These are phyloP conservation scores for Cordyceps cateniannulata DNA, from an alignment of 2,329 filamentous ascomycete species.

Conservation along the genomic window DNA sequence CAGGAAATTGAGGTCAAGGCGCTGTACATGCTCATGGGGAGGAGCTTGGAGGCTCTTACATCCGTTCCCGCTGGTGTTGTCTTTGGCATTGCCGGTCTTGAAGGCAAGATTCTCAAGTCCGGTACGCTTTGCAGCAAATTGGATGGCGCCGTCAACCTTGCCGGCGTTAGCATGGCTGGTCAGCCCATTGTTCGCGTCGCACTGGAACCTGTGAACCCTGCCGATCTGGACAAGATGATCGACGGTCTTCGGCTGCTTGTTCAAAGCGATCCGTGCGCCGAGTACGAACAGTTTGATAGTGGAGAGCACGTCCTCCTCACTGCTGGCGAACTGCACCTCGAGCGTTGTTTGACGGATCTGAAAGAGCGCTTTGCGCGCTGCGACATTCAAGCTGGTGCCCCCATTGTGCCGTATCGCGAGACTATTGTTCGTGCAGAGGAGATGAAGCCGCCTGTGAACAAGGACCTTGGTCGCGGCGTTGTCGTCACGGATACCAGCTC, in stretches of 20 bases:
- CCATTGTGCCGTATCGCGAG: conserved; percentile 93
- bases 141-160: conserved; percentile 82
- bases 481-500: conserved; percentile 72
- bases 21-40: conserved; percentile 93
- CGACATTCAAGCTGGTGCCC: conserved; percentile 87
- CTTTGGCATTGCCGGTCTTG: conserved; percentile 88
- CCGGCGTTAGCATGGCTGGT: conserved; percentile 70
- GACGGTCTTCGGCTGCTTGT: conserved; percentile 78
- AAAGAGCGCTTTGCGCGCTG: conserved; percentile 88
- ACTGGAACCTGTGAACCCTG: conserved; percentile 85
- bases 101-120: conserved; percentile 90
- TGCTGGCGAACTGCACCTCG: conserved; percentile 88
- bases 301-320: conserved; percentile 94
- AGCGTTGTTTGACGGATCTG: conserved; percentile 88
- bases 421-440: conserved; percentile 82
- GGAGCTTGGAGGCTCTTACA: conserved; percentile 73
- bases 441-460: conserved; percentile 83
- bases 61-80: conserved; percentile 90
- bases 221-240: conserved; percentile 92
- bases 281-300: conserved; percentile 87
- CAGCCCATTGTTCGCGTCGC: conserved; percentile 94
- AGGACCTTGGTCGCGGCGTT: conserved; percentile 77
- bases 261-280: conserved; percentile 90
- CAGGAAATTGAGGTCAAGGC: conserved; percentile 79
- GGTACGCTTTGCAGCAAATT: conserved; percentile 87